Base-by-base conservation (phyloP, 2,329 filamentous ascomycete genomes). In the Colletotrichum coccodes region DNA sequence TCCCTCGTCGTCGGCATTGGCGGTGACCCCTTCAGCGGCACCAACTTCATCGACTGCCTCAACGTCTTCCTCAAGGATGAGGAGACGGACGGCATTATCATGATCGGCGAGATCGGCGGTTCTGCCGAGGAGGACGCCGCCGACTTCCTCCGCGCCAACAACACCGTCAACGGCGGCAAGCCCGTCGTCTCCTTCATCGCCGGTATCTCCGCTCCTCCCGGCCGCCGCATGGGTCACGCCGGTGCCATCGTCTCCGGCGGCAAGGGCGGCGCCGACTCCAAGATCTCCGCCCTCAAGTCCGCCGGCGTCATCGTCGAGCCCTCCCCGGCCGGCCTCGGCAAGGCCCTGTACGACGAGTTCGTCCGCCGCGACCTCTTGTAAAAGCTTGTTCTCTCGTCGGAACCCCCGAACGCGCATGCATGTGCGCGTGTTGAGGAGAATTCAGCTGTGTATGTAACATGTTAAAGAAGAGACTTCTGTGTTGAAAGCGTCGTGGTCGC, bases 11-110 rank as follows among this genome's bases (percentile, higher is more conserved):
- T 99, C 77, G 96, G 96, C 79, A 98, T 99, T 77, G 96, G 96
- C 73, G 96, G 96, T 85, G 96, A 99, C 85, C 96, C 96, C 76
- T 99, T 99, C 89, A 95, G 92, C 78, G 96, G 96, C 76, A 98
- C 96, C 84, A 98, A 97, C 90, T 99, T 98, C 88, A 98, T 99
- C 84, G 96, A 99, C 89, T 98, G 95, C 89, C 89, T 99, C 76
- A 93, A 94, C 80, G 94, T 98, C 80, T 99, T 99, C 90, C 90
- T 97, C 76, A 88, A 97, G 82, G 96, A 99, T 82, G 89, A 92
- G 81, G 94, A 97, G 86, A 99, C 96, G 44, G 96, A 99, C 80
- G 96, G 96, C 80, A 98, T 99, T 85, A 98, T 99, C 86, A 98
- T 99, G 96, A 98, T 99, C 81, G 96, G 96, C 80, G 96, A 98